Conservation (phyloP, 1,284 basidiomycete genomes). For the Hymenochaete sp. region DNA sequence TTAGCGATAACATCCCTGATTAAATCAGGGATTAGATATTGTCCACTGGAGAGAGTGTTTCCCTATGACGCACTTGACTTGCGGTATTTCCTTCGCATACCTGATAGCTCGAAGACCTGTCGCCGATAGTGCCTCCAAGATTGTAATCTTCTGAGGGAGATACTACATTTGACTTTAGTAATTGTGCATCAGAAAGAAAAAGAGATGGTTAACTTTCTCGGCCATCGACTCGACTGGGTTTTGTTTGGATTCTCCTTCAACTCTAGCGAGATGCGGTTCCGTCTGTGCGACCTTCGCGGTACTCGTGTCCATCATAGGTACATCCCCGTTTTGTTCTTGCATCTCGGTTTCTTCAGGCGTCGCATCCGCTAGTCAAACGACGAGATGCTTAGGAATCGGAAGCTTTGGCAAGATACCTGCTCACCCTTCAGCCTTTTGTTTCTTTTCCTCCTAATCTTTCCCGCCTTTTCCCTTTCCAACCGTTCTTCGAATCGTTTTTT, state of each 20-base stretch:
- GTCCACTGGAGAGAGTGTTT: slow-evolving; percentile 1
- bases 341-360: slow-evolving; percentile 5
- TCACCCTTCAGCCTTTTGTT: slow-evolving; percentile 25
- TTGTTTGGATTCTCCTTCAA: no score
- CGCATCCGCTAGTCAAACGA: no score
- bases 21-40: slow-evolving; percentile 4
- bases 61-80: slow-evolving; percentile 55
- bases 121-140: slow-evolving; percentile 93
- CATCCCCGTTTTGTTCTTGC: slow-evolving; percentile 9
- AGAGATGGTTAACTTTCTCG: no score
- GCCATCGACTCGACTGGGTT: no score
- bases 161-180: no score
- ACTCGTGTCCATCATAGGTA: slow-evolving; percentile 6
- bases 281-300: not conserved
- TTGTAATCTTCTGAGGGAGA: slow-evolving; percentile 66
- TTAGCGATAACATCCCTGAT: slow-evolving; percentile 82
- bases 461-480: slow-evolving; percentile 25
- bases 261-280: no score
- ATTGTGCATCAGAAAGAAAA: no score
- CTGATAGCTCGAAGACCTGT: slow-evolving; percentile 94
- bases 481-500: slow-evolving; percentile 39
- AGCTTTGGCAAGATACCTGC: slow-evolving; percentile 13
- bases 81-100: slow-evolving; percentile 95
- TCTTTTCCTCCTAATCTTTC: slow-evolving; percentile 23
- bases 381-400: no score